Evolutionary conservation across 108 stramenopile species (phyloP), one percentile per base, ranked within the genome.

Genomic region (Cyclotella sp.): DNA sequence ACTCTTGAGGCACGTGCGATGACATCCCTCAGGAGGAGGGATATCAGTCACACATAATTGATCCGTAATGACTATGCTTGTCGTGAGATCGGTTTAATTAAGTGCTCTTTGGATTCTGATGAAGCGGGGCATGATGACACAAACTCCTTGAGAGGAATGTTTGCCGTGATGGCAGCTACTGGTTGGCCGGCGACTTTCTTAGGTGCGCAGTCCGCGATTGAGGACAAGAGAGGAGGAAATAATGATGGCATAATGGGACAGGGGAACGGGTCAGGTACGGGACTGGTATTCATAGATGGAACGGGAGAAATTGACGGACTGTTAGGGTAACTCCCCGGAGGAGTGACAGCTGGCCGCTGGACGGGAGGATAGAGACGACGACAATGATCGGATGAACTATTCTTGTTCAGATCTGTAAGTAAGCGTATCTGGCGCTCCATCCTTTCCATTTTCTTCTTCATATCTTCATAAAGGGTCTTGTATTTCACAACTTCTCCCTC

Each of bases 401-500:
- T 44, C 39, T 64, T 41, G 7, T 11, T 18, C 63, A 66, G 46
- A 53, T 61, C 73, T 26, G 73, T 65, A 18, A 70, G 53, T 8
- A 70, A 13, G 3, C 68, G 62, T 29, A 81, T 75, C 30, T 81
- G 73, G 1, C 42, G 68, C 59, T 79, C 45, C 70, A 83, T 75
- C 22, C 14, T 43, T 43, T 27, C 47, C 73, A 83, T 74, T 66
- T 79, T 74, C 10, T n/a, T 45, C 41, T 74, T 44, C 73, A 83
- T 62, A 29, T 75, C 73, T 11, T 79, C 66, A 57, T 86, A 90
- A 66, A 84, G 85, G 28, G 76, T 44, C 65, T 85, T 78, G 51
- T 89, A 69, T 11, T 53, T 47, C 7, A 66, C 65, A 9, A 91
- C 81, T 72, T 91, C 85, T 60, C 60, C 78, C 85, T 93, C 90